phyloP scores from a whole-genome alignment of 2,329 filamentous ascomycete species.

The Sarocladium strictum region DNA sequence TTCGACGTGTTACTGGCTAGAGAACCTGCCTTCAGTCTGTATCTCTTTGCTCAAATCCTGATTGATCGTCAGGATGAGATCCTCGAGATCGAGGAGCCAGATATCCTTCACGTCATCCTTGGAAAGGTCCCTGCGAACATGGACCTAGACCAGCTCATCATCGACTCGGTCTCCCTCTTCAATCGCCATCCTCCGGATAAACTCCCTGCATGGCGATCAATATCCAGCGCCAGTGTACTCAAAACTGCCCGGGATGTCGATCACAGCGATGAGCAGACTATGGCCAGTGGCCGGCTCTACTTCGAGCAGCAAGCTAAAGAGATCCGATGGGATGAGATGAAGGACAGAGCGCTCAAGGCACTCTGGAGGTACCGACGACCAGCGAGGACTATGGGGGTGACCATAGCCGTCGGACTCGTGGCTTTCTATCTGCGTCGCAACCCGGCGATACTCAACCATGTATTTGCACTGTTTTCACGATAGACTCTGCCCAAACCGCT shows the following conservation, averaged over 20 bases:
- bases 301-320: conserved; percentile 66
- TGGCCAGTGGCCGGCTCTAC: conserved; percentile 59
- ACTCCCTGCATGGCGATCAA: conserved; percentile 63
- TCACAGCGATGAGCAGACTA: conserved; percentile 45
- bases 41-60: conserved; percentile 87
- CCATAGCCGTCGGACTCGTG: conserved; percentile 60
- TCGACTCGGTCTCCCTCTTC: conserved; percentile 58
- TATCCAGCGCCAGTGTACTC: conserved; percentile 73
- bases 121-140: conserved; percentile 80
- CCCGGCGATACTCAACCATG: conserved; percentile 21
- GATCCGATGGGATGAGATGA: conserved; percentile 57
- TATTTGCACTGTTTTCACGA: conserved; percentile 6
- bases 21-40: conserved; percentile 83
- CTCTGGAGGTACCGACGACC: conserved; percentile 63
- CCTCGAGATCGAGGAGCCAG: conserved; percentile 85
- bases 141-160: conserved; percentile 72
- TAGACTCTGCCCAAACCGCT: background rate
- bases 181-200: conserved; percentile 63
- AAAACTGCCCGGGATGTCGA: conserved; percentile 66
- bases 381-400: conserved; percentile 53
- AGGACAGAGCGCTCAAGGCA: conserved; percentile 32
- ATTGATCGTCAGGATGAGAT: conserved; percentile 75
- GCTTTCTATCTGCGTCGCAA: conserved; percentile 61
- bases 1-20: conserved; percentile 88
- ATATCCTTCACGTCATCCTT: conserved; percentile 85